These are phyloP conservation scores for Secale cereale DNA, from an alignment of 176 grass and related monocot species.

Conservation along the genomic window DNA sequence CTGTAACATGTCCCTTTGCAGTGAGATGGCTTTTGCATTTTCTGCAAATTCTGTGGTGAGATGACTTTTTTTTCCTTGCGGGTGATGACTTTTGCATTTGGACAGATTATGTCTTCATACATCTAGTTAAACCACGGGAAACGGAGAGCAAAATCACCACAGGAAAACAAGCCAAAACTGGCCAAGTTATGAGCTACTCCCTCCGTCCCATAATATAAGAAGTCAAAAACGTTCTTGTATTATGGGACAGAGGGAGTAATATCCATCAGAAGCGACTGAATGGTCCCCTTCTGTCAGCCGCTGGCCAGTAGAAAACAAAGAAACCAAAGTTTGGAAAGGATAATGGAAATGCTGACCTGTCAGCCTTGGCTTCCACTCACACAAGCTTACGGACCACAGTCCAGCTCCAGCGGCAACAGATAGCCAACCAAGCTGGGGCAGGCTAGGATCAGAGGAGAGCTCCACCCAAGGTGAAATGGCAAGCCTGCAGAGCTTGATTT, in stretches of 20 bases:
- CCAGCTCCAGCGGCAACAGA: slow-evolving; percentile 36
- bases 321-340: slow-evolving; percentile 17
- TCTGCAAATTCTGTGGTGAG: not conserved
- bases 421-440: slow-evolving; percentile 3
- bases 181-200: not conserved
- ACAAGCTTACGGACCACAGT: slow-evolving; percentile 8
- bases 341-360: slow-evolving; percentile 46
- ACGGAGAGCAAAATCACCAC: not conserved
- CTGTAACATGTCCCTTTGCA: not conserved
- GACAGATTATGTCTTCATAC: not conserved
- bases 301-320: not conserved
- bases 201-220: too few species aligned
- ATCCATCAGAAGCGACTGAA: not conserved
- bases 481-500: slow-evolving; percentile 48
- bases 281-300: slow-evolving; percentile 4
- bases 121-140: not conserved
- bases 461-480: slow-evolving; percentile 51
- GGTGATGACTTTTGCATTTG: too few species aligned
- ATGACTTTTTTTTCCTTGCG: too few species aligned
- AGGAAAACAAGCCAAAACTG: not conserved
- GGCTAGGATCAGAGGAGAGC: not conserved
- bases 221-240: too few species aligned
- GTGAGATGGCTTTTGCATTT: not conserved
- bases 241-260: too few species aligned
- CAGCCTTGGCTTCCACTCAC: slow-evolving; percentile 45